These are phyloP conservation scores for Arachis monticola DNA, from an alignment of 331 rosid species.

Conservation along the genomic window DNA sequence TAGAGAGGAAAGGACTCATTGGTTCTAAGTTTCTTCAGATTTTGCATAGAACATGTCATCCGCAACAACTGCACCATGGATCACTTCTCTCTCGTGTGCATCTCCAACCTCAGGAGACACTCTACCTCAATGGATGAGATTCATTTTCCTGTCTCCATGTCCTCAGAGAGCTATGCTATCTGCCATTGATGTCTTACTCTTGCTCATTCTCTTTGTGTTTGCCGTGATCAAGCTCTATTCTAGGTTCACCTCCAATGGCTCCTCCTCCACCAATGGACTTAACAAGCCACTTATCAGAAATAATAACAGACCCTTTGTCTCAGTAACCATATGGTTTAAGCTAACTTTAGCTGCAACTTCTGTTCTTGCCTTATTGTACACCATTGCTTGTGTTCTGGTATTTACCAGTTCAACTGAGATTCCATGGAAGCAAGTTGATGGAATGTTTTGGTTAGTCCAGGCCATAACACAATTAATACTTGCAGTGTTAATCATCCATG, in stretches of 20 bases:
- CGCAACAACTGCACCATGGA: slow-evolving; percentile 47
- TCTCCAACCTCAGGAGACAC: slow-evolving; percentile 27
- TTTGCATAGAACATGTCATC: slow-evolving; percentile 38
- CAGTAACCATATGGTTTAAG: slow-evolving; percentile 54
- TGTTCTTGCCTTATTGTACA: slow-evolving; percentile 51
- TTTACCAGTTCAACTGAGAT: slow-evolving; percentile 31
- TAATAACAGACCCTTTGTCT: slow-evolving; percentile 14
- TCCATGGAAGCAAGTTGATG: slow-evolving; percentile 55
- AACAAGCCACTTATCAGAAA: slow-evolving; percentile 50
- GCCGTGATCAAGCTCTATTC: slow-evolving; percentile 52
- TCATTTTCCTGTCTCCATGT: slow-evolving; percentile 70
- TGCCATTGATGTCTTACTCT: slow-evolving; percentile 49
- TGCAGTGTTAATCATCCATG: slow-evolving; percentile 55
- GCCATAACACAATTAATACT: slow-evolving; percentile 55
- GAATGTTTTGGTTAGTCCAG: slow-evolving; percentile 64
- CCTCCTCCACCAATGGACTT: slow-evolving; percentile 34
- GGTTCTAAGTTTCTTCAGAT: background rate
- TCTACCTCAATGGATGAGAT: slow-evolving; percentile 61
- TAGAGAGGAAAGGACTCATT: background rate
- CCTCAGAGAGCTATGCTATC: slow-evolving; percentile 72
- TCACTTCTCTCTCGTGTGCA: slow-evolving; percentile 58
- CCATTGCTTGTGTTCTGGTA: slow-evolving; percentile 41
- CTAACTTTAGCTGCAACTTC: slow-evolving; percentile 48
- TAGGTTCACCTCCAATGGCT: slow-evolving; percentile 10
- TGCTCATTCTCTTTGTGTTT: slow-evolving; percentile 51